These are phyloP conservation scores for Naematelia encephala DNA, from an alignment of 768 basidiomycete genomes.

Conservation along the genomic window DNA sequence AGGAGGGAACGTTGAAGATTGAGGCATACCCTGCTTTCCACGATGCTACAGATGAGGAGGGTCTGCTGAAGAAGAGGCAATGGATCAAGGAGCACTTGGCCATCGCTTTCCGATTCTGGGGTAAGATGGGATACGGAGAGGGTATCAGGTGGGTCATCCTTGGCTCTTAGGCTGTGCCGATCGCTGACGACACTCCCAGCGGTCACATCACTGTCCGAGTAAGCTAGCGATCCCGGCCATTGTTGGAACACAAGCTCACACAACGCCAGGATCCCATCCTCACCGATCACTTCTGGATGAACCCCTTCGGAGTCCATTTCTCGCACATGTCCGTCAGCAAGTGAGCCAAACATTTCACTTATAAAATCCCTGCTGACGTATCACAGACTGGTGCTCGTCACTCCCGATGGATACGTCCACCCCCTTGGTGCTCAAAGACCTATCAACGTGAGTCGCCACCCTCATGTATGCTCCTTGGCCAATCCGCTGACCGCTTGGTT, in stretches of 20 bases:
- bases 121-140: conserved; percentile 30
- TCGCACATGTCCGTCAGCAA: conserved; percentile 53
- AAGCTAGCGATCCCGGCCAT: too few species aligned
- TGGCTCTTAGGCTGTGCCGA: conserved; percentile 10
- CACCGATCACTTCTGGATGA: conserved; percentile 40
- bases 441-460: conserved; percentile 25
- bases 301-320: conserved; percentile 55
- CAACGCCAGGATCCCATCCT: conserved; percentile 36
- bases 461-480: background rate
- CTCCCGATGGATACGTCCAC: conserved; percentile 52
- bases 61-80: conserved; percentile 27
- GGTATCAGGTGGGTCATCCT: conserved; percentile 27
- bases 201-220: conserved; percentile 6
- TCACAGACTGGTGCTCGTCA: conserved; percentile 56
- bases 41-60: conserved; percentile 23
- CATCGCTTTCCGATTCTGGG: conserved; percentile 34
- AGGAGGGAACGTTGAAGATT: conserved; percentile 23
- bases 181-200: background rate
- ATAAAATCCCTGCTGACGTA: too few species aligned
- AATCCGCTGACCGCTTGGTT: background rate
- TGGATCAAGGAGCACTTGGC: conserved; percentile 38
- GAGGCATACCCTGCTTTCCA: conserved; percentile 24
- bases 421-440: conserved; percentile 46
- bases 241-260: background rate
- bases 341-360: too few species aligned